phyloP scores from a whole-genome alignment of 371 early-diverging fungal genomes.

The Choanephora cucurbitarum region DNA sequence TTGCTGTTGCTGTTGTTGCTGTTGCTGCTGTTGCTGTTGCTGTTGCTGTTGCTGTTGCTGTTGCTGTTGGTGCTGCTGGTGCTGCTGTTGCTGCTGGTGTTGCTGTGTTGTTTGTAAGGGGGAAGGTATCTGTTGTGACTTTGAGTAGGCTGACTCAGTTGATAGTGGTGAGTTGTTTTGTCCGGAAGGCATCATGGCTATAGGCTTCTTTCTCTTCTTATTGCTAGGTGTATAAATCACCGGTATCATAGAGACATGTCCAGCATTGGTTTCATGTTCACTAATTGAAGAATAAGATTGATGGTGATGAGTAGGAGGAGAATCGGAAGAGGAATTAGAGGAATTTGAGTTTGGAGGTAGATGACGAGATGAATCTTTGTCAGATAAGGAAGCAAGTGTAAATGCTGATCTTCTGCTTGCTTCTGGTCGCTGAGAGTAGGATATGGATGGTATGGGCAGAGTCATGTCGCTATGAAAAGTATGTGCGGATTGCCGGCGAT shows the following conservation, averaged over 20 bases:
- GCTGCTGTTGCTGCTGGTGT: too few species aligned
- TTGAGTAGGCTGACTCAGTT: too few species aligned
- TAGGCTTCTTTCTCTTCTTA: conserved; percentile 26
- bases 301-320: conserved; percentile 5
- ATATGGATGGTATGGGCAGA: background rate
- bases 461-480: background rate
- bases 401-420: conserved; percentile 20
- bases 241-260: conserved; percentile 17
- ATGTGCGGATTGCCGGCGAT: background rate
- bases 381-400: conserved; percentile 15
- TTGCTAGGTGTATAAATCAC: conserved; percentile 35
- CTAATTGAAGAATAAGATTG: background rate
- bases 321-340: conserved; percentile 8
- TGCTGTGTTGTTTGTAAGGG: too few species aligned
- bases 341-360: conserved; percentile 8
- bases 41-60: conserved; percentile 11
- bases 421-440: background rate
- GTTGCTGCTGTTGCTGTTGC: conserved; percentile 14
- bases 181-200: conserved; percentile 1
- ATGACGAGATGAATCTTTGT: conserved; percentile 13
- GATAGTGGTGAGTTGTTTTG: conserved; percentile 33
- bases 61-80: conserved; percentile 11
- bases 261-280: background rate
- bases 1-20: conserved; percentile 20
- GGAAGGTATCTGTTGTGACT: too few species aligned